Evolutionary conservation across 805 yeast species (phyloP).

Genomic region (Myxozyma neglecta): DNA sequence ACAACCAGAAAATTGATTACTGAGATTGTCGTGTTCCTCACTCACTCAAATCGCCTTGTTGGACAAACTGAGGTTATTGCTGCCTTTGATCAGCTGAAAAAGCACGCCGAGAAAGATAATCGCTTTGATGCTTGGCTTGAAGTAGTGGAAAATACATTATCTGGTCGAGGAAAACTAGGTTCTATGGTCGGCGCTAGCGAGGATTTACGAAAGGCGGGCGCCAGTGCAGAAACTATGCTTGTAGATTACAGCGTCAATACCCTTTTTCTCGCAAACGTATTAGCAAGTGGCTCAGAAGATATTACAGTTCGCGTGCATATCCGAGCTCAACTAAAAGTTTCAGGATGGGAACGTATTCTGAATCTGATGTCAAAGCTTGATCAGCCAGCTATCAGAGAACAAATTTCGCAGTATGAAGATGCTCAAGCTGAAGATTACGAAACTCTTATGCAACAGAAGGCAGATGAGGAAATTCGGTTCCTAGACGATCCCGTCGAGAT

Average conservation of each 20-base stretch:
- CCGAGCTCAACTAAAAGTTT: conserved; percentile 58
- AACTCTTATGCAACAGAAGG: conserved; percentile 44
- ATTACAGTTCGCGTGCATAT: conserved; percentile 51
- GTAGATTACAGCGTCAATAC: conserved; percentile 72
- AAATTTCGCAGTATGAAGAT: conserved; percentile 61
- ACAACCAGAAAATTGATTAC: conserved; percentile 77
- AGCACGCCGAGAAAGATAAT: conserved; percentile 44
- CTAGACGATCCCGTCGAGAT: conserved; percentile 73
- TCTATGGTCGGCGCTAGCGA: conserved; percentile 90
- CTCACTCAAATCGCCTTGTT: conserved; percentile 47
- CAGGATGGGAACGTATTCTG: conserved; percentile 57
- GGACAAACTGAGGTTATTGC: conserved; percentile 60
- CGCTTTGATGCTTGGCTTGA: conserved; percentile 72
- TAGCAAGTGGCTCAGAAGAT: conserved; percentile 43
- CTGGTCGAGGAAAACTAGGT: conserved; percentile 87
- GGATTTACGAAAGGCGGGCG: conserved; percentile 60
- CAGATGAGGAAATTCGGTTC: conserved; percentile 51
- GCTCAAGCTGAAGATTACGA: conserved; percentile 57
- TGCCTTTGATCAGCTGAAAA: conserved; percentile 51
- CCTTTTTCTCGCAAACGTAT: conserved; percentile 65
- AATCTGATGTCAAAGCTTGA: conserved; percentile 53
- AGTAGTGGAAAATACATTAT: conserved; percentile 64
- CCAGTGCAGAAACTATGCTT: conserved; percentile 58
- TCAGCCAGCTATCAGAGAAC: conserved; percentile 61
- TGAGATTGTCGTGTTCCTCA: conserved; percentile 64